phyloP scores from a whole-genome alignment of 371 early-diverging fungal genomes.

The Catenaria anguillulae region DNA sequence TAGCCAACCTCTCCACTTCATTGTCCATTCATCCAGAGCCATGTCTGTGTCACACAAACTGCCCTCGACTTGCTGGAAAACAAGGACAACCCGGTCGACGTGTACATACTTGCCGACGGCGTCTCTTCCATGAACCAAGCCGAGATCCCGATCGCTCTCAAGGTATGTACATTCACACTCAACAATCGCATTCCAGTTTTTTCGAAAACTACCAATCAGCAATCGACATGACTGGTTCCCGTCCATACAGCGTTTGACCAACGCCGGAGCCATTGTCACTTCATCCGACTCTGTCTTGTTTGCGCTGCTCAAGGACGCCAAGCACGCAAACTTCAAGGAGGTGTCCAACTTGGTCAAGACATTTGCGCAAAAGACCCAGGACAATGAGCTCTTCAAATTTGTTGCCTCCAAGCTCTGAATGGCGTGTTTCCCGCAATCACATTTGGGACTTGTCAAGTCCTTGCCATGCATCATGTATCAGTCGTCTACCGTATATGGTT shows the following conservation, averaged over 20 bases:
- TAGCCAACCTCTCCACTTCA: neutral
- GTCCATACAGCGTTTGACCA: slow-evolving; percentile 41
- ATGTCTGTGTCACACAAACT: slow-evolving; percentile 88
- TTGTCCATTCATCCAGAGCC: too few relatives aligned
- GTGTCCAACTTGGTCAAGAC: slow-evolving; percentile 70
- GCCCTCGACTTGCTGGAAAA: slow-evolving; percentile 68
- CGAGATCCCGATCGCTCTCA: slow-evolving; percentile 71
- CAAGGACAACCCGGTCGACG: slow-evolving; percentile 34
- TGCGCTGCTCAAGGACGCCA: slow-evolving; percentile 69
- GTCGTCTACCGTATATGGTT: too few relatives aligned
- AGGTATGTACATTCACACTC: too few relatives aligned
- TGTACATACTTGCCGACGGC: slow-evolving; percentile 78
- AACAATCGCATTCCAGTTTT: slow-evolving; percentile 10
- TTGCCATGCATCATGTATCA: too few relatives aligned
- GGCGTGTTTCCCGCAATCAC: too few relatives aligned
- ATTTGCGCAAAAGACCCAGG: slow-evolving; percentile 38
- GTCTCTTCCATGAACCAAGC: slow-evolving; percentile 71
- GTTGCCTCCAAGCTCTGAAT: slow-evolving; percentile 11
- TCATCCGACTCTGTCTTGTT: slow-evolving; percentile 85
- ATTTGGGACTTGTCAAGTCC: too few relatives aligned
- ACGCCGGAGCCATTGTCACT: slow-evolving; percentile 61
- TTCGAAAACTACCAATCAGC: too few relatives aligned
- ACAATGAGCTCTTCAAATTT: slow-evolving; percentile 39
- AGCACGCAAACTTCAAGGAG: slow-evolving; percentile 58
- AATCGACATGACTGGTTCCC: too few relatives aligned